Evolutionary conservation across 495 filamentous ascomycete species (phyloP), one percentile per base, ranked within the genome.

Genomic region (Lichenothelia convexa): DNA sequence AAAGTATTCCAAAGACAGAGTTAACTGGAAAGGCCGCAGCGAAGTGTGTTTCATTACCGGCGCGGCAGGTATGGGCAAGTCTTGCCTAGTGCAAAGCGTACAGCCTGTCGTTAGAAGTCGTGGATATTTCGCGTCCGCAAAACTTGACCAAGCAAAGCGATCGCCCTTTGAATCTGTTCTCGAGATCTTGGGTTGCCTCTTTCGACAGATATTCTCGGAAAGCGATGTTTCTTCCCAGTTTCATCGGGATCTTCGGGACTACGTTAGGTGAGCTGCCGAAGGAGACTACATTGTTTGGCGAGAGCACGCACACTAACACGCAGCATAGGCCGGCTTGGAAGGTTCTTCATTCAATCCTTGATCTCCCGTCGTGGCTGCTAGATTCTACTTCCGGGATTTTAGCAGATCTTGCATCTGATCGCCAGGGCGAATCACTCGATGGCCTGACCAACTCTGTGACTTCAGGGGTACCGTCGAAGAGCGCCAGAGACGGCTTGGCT

Each of bases 131-230:
- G 79, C 81, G 0, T 75, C 75, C 23, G 75, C 82, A 15, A 86
- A 85, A 51, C 82, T 93, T 42, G 84, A 92, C 44, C 72, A 72
- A n/a, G 72, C 79, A 3, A 72, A 75, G 53, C 70, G 71, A 39
- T 74, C 78, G 1, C 80, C 85, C 3, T 93, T 87, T 50, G 82
- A 84, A 20, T 80, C 84, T 0, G 68, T 92, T 26, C 63, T 89
- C 2, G 79, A 77, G 46, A 59, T 86, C 2, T 59, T 92, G 41
- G 80, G 80, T 4, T 85, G 78, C 26, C 59, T 92, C 4, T 79
- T 93, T 43, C 78, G 82, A 34, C 85, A 93, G 46, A 84, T 91
- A 5, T 92, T 87, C 59, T 86, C 82, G 0, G 84, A 93, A 50
- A 75, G 75, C 36, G 80, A 92, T 55, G 77, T 86, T 2, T 73